Base-by-base conservation (phyloP, 2,329 filamentous ascomycete species). In the Claviceps pazoutovae region DNA sequence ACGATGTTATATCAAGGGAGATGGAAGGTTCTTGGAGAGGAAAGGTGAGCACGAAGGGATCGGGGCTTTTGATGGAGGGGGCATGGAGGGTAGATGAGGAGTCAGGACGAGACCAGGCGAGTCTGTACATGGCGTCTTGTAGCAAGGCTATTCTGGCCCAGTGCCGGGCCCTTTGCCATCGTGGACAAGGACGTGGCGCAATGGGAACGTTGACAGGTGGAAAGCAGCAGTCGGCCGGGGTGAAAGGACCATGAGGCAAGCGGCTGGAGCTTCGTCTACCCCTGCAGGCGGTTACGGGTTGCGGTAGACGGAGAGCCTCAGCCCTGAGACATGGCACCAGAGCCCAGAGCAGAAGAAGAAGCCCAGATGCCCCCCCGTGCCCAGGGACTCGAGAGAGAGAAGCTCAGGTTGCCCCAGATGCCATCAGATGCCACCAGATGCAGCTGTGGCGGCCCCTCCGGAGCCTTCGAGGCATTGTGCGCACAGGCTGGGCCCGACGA, bases 31-130 rank as follows among this genome's bases (percentile, higher is more conserved):
- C 57, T 58, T 51, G 60, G 58, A 54, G 57, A 58, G 57, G 55
- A 55, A 52, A 55, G 55, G 56, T 52, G 58, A 51, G 57, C 50
- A 48, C 55, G 53, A 55, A 55, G 55, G 56, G 59, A 54, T 54
- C 41, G 42, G 43, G 26, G 9, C 46, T 41, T 21, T 47, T 49
- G 57, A 53, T 49, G 59, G 63, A 34, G 30, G 62, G 63, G 64
- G 64, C 56, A 63, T 61, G 58, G 56, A 60, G 63, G 63, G 64
- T 64, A 67, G 59, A 66, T 63, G 63, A 67, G 67, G 38, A 41
- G 30, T 34, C 30, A 11, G 38, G 63, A 64, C 62, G 61, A 60
- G 59, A 44, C 46, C 49, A n/a, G 52, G 45, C 46, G 45, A 54
- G 48, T 46, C 23, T 53, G 47, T 49, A 49, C 38, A 48, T 44